phyloP scores from a whole-genome alignment of 2,329 filamentous ascomycete species.

The Botryotinia globosa region DNA sequence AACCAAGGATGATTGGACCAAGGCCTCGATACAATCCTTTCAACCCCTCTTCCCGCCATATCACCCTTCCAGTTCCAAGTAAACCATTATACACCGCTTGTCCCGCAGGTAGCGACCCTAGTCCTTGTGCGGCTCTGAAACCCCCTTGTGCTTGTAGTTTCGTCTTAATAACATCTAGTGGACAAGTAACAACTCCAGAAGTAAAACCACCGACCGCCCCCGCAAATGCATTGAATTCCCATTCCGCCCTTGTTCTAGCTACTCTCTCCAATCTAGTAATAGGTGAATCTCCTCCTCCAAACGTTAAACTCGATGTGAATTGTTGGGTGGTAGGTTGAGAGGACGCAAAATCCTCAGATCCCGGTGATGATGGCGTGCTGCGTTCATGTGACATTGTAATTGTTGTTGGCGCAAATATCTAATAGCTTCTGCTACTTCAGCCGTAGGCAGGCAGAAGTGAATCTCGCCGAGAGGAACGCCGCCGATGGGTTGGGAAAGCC shows the following conservation, averaged over 20 bases:
- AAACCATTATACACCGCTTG: conserved; percentile 75
- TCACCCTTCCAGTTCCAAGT: conserved; percentile 78
- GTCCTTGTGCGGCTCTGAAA: conserved; percentile 50
- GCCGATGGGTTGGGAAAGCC: not conserved
- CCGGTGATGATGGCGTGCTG: conserved; percentile 40
- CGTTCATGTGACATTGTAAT: conserved; percentile 47
- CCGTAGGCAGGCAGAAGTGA: conserved; percentile 12
- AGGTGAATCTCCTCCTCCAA: conserved; percentile 27
- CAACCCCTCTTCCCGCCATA: conserved; percentile 84
- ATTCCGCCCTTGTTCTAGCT: conserved; percentile 55
- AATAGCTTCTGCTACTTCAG: conserved; percentile 36
- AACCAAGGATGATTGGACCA: conserved; percentile 91
- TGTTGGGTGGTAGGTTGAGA: conserved; percentile 27
- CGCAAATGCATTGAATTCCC: conserved; percentile 76
- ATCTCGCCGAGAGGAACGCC: not conserved
- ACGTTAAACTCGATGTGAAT: conserved; percentile 25
- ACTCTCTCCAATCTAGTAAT: conserved; percentile 53
- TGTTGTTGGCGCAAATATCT: conserved; percentile 39
- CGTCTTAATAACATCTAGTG: conserved; percentile 98
- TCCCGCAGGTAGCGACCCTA: conserved; percentile 37
- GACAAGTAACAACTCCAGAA: conserved; percentile 91
- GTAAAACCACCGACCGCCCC: conserved; percentile 89
- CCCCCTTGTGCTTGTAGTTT: conserved; percentile 95
- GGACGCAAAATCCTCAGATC: conserved; percentile 33
- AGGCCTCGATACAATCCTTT: conserved; percentile 90